Conservation (phyloP, 345 rosid genomes). For the Populus davidiana region DNA sequence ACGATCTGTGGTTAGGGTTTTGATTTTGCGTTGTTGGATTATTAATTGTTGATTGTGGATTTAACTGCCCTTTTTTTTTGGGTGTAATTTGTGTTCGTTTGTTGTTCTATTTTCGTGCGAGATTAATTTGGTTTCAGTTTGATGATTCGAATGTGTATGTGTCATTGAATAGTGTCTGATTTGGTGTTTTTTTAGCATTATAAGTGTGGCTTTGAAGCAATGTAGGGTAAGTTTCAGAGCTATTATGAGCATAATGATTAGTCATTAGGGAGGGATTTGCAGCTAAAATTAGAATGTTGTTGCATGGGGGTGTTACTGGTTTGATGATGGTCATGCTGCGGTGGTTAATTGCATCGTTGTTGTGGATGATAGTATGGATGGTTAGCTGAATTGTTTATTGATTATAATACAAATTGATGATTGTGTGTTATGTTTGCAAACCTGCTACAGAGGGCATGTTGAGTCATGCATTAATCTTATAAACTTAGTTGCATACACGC, state of each 20-base stretch:
- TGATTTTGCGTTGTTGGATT: neutral
- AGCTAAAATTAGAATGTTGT: neutral
- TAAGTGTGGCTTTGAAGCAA: conserved; percentile 8
- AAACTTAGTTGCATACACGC: neutral
- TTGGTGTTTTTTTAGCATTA: neutral
- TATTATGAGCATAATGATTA: neutral
- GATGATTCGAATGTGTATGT: neutral
- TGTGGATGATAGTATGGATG: neutral
- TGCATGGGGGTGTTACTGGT: neutral
- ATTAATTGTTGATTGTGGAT: neutral
- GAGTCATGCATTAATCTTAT: neutral
- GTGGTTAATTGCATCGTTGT: neutral
- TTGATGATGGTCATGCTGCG: neutral
- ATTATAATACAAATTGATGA: neutral
- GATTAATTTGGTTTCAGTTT: neutral
- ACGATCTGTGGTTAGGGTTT: neutral
- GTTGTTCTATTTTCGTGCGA: neutral
- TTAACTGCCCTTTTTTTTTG: neutral
- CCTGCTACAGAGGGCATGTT: neutral
- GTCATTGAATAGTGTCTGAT: neutral
- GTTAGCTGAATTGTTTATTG: neutral
- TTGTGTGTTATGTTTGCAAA: neutral
- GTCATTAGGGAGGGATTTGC: neutral
- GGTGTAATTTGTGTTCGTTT: neutral
- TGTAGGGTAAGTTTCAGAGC: neutral